These are phyloP conservation scores for Agrostemma githago DNA, from an alignment of 148 eudicot species.

Conservation along the genomic window DNA sequence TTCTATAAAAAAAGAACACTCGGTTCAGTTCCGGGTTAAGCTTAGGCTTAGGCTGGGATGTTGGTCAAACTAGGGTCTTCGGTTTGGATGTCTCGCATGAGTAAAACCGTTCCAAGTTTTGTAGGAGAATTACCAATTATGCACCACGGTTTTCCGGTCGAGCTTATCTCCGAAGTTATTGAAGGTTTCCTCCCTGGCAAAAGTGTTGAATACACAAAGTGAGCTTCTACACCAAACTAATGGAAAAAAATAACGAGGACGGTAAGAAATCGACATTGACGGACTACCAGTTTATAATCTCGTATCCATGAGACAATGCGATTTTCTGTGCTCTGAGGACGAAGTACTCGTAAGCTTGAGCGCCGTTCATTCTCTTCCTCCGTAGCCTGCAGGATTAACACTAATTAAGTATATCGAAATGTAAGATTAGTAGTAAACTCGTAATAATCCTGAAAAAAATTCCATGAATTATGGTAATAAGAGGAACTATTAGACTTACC, in stretches of 20 bases:
- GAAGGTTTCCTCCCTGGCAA: conserved; percentile 90
- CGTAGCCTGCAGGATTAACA: conserved; percentile 44
- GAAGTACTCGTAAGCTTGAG: conserved; percentile 71
- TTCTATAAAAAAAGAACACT: too few relatives aligned
- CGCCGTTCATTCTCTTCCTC: conserved; percentile 36
- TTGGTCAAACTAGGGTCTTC: too few relatives aligned
- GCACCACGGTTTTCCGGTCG: conserved; percentile 69
- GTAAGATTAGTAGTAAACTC: background rate
- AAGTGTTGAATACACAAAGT: conserved; percentile 17
- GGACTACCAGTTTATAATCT: conserved; percentile 74
- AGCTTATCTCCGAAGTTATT: conserved; percentile 68
- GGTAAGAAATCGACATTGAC: background rate
- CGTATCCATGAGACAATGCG: conserved; percentile 84
- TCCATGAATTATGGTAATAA: background rate
- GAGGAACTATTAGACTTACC: conserved; percentile 26
- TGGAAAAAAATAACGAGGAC: background rate
- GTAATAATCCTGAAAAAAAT: background rate
- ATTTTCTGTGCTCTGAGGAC: conserved; percentile 80
- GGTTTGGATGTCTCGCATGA: too few relatives aligned
- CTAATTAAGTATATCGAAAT: background rate
- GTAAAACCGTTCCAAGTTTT: background rate
- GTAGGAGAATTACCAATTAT: conserved; percentile 56
- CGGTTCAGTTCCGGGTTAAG: too few relatives aligned
- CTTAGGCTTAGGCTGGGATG: too few relatives aligned
- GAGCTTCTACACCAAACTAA: background rate